Conservation (phyloP, 495 filamentous ascomycete species). For the Penicillium egyptiacum region DNA sequence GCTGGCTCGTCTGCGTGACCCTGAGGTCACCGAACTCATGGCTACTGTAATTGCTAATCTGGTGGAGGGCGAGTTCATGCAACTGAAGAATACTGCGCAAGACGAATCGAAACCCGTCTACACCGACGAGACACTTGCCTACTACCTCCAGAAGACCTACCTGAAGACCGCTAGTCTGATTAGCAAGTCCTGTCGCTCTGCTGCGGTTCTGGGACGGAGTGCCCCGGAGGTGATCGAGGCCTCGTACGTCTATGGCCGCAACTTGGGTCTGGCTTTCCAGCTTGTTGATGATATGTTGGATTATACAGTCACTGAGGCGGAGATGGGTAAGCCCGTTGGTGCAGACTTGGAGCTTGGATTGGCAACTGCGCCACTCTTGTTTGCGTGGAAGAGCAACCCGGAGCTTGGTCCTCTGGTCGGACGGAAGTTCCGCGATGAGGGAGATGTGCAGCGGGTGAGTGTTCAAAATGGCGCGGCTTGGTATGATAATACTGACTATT, state of each 20-base stretch:
- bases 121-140: slow-evolving; percentile 81
- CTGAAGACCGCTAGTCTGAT: slow-evolving; percentile 95
- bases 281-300: slow-evolving; percentile 98
- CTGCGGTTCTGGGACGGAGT: slow-evolving; percentile 79
- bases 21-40: slow-evolving; percentile 90
- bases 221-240: slow-evolving; percentile 81
- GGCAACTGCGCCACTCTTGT: slow-evolving; percentile 92
- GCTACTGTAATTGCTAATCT: slow-evolving; percentile 96
- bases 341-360: slow-evolving; percentile 92
- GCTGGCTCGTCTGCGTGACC: slow-evolving; percentile 82
- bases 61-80: slow-evolving; percentile 99
- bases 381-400: slow-evolving; percentile 89
- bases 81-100: slow-evolving; percentile 89
- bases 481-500: background rate
- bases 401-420: slow-evolving; percentile 88
- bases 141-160: slow-evolving; percentile 99
- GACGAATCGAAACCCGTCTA: slow-evolving; percentile 81
- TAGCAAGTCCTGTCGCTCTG: slow-evolving; percentile 88
- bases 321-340: slow-evolving; percentile 91
- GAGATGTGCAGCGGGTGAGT: slow-evolving; percentile 80
- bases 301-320: slow-evolving; percentile 79
- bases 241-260: slow-evolving; percentile 87
- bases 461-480: background rate
- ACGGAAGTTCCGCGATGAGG: slow-evolving; percentile 79
- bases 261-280: slow-evolving; percentile 93